Percentiles rank a stretch among this genome's conserved stretches.
Evolutionary conservation across 2,329 filamentous ascomycete species (phyloP).

Genomic region (Fonsecaea erecta): DNA sequence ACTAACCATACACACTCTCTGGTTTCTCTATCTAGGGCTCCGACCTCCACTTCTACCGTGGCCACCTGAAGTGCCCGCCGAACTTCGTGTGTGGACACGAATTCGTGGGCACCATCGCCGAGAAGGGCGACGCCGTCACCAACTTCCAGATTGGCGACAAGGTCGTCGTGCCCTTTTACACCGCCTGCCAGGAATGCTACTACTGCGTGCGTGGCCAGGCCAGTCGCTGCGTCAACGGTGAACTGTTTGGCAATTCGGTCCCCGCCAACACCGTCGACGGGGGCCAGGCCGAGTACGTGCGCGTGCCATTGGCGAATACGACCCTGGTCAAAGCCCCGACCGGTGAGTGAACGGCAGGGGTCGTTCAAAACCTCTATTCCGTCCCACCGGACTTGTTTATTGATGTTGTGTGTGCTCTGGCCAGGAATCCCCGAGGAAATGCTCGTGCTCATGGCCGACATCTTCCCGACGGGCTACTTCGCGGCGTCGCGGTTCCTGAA

Average conservation of each 20-base stretch:
- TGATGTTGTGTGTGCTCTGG: neutral
- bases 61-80: slow-evolving; percentile 55
- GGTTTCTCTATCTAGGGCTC: too few species aligned
- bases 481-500: slow-evolving; percentile 37
- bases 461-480: slow-evolving; percentile 40
- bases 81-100: slow-evolving; percentile 61
- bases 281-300: slow-evolving; percentile 62
- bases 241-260: slow-evolving; percentile 50
- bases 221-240: slow-evolving; percentile 59
- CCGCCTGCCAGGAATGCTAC: slow-evolving; percentile 57
- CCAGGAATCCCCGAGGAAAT: slow-evolving; percentile 40
- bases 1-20: too few species aligned
- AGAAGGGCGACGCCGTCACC: slow-evolving; percentile 52
- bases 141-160: slow-evolving; percentile 56
- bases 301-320: slow-evolving; percentile 57
- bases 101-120: slow-evolving; percentile 57
- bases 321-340: slow-evolving; percentile 54
- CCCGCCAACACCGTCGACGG: slow-evolving; percentile 60
- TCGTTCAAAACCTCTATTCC: neutral
- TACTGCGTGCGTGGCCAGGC: slow-evolving; percentile 59
- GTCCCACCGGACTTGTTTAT: neutral
- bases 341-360: slow-evolving; percentile 16
- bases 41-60: slow-evolving; percentile 62
- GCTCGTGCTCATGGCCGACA: slow-evolving; percentile 41
- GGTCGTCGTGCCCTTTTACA: slow-evolving; percentile 60